Evolutionary conservation across 2,329 filamentous ascomycete species (phyloP), one percentile per base, ranked within the genome.

Genomic region (Diplocarpon rosae): DNA sequence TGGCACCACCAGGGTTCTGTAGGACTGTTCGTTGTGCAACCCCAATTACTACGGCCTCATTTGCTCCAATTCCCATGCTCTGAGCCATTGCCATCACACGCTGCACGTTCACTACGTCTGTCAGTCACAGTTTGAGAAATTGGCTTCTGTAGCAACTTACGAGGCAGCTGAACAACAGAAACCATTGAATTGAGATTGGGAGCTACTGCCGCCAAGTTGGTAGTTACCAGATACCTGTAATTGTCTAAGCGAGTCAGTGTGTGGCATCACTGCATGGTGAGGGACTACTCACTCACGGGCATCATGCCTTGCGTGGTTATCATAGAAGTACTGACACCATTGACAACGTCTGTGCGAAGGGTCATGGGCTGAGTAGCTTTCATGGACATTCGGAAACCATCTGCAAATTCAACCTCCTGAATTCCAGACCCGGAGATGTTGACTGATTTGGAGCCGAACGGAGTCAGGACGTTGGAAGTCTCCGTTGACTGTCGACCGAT

Each of bases 351-450:
- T 5, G 47, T 47, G 15, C 35, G 49, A 16, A 52, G 11, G 11
- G 38, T 46, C 49, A 52, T 52, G 24, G 46, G 46, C 29, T 47
- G 38, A 27, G 28, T 45, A 33, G 49, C 49, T 29, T 33, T 40
- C n/a, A 52, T 39, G 2, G 46, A 39, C 46, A 52, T 49, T 6
- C 49, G 44, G 37, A 52, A 47, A 17, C 49, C 49, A 46, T 52
- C 49, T 27, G 31, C 29, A 31, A 47, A 52, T 33, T 52, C 49
- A 15, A 47, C 36, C 39, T 52, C 49, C 39, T 52, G 49, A 12
- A 49, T 52, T 17, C 49, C 49, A 35, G 46, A 49, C 29, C 49
- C 47, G 10, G 41, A 43, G 31, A 52, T 49, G 17, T 47, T 49
- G 11, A 52, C 44, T 17, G 49, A 38, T 30, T 47, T 31, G 7